These are phyloP conservation scores for Geosmithia putterillii DNA, from an alignment of 2,329 filamentous ascomycete genomes.

Conservation along the genomic window DNA sequence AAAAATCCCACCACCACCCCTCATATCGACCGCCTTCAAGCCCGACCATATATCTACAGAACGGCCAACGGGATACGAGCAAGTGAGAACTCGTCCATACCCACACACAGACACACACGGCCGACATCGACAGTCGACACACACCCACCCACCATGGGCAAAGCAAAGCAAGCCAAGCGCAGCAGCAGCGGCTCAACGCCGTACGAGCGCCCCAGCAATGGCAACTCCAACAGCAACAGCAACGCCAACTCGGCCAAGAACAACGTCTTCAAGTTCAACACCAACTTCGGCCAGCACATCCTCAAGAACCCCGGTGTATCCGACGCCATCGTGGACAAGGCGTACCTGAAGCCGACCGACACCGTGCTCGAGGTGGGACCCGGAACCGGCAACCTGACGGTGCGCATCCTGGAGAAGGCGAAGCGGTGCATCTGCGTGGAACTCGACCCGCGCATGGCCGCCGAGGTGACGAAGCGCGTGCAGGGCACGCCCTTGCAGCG, in stretches of 20 bases:
- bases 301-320: conserved; percentile 84
- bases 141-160: conserved; percentile 31
- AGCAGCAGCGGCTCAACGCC: conserved; percentile 29
- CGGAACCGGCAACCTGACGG: conserved; percentile 79
- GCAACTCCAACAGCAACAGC: conserved; percentile 7
- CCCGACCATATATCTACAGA: conserved; percentile 3
- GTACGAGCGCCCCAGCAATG: conserved; percentile 25
- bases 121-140: background rate
- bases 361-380: conserved; percentile 84
- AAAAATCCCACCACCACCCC: background rate
- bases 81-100: conserved; percentile 8
- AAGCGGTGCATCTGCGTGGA: conserved; percentile 78
- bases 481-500: conserved; percentile 79
- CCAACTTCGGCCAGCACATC: conserved; percentile 75
- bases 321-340: conserved; percentile 60
- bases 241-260: conserved; percentile 34
- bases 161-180: conserved; percentile 39
- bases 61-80: background rate
- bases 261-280: conserved; percentile 97
- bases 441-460: conserved; percentile 91
- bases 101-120: conserved; percentile 3
- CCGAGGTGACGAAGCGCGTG: conserved; percentile 86
- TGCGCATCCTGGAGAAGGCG: conserved; percentile 77
- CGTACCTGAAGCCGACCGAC: conserved; percentile 79
- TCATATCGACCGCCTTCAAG: background rate